These are phyloP conservation scores for Rhynchosporium graminicola DNA, from an alignment of 2,329 filamentous ascomycete species.

Conservation along the genomic window DNA sequence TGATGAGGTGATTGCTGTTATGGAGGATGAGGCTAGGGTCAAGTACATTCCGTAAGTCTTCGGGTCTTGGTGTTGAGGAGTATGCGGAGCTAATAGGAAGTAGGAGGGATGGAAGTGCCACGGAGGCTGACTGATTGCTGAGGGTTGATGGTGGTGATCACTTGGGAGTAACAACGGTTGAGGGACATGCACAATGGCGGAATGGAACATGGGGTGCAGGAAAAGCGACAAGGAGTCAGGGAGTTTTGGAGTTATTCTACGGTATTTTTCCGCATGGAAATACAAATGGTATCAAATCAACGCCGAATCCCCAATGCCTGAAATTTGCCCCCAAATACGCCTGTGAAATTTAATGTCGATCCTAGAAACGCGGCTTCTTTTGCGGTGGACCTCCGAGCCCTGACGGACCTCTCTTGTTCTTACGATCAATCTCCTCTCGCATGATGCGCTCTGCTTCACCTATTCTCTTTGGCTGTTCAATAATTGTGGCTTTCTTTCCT, in stretches of 20 bases:
- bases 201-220: constrained; percentile 17
- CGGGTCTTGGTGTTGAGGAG: constrained; percentile 3
- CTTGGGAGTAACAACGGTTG: not conserved
- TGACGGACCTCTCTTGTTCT: constrained; percentile 54
- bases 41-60: constrained; percentile 64
- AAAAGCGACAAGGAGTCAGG: constrained; percentile 31
- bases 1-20: constrained; percentile 60
- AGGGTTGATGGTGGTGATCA: not conserved
- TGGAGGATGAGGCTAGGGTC: constrained; percentile 65
- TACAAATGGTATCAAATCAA: constrained; percentile 37
- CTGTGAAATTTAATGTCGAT: constrained; percentile 15
- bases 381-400: constrained; percentile 53
- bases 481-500: constrained; percentile 60
- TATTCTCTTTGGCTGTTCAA: constrained; percentile 75
- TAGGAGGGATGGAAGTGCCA: constrained; percentile 58
- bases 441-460: constrained; percentile 87
- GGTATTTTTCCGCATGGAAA: constrained; percentile 25
- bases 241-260: constrained; percentile 26
- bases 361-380: constrained; percentile 53
- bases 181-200: constrained; percentile 6
- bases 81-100: constrained; percentile 25
- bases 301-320: constrained; percentile 12
- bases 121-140: constrained; percentile 38
- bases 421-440: constrained; percentile 78
- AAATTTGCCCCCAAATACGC: not conserved